Base-by-base conservation (phyloP, 352 stramenopile genomes). In the Phytopythium montanum region DNA sequence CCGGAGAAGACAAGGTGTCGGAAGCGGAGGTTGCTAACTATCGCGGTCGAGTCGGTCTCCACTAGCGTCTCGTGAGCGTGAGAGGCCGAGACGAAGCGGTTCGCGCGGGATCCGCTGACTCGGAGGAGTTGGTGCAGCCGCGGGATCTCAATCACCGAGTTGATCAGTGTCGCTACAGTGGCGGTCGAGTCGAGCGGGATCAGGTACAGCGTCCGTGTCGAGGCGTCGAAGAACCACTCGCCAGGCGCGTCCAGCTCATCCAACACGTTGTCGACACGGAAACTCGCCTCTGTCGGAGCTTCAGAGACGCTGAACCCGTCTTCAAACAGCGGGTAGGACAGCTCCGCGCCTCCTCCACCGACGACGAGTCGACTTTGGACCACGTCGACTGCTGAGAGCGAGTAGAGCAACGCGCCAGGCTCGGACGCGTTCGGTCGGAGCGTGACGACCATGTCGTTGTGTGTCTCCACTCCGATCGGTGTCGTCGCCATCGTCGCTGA, bases 141-240 rank as follows among this genome's bases (percentile, higher is more conserved):
- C 1, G 83, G 83, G 48, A 90, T 79, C 62, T 87, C 76, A 6
- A 92, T 53, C 19, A 59, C 62, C 19, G 61, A 65, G 39, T 34
- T 66, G 8, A 59, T 51, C 41, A 88, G 49, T 3, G 45, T 67
- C 16, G 64, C 51, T 10, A 60, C 41, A 3, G 65, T 74, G 21
- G 62, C 50, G 21, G 61, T 60, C 12, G 68, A 44, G 33, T 74
- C 61, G 1, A 83, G 53, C 38, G 83, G 81, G n/a, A 90, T 87
- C 54, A 92, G 16, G 51, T 84, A 90, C 28, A 92, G 52, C 10
- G 31, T 48, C 18, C 73, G 73, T 29, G 65, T 85, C 1, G 66
- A 36, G 1, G 66, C 50, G 28, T 92, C 75, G 39, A 88, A 92
- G 48, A 77, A 92, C 80, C 79, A 88, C 53, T 89, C 80, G 21